Percentiles rank a stretch among this genome's conserved stretches.
These are phyloP conservation scores for Umbelopsis vinacea DNA, from an alignment of 192 early-diverging fungal genomes.

Conservation along the genomic window DNA sequence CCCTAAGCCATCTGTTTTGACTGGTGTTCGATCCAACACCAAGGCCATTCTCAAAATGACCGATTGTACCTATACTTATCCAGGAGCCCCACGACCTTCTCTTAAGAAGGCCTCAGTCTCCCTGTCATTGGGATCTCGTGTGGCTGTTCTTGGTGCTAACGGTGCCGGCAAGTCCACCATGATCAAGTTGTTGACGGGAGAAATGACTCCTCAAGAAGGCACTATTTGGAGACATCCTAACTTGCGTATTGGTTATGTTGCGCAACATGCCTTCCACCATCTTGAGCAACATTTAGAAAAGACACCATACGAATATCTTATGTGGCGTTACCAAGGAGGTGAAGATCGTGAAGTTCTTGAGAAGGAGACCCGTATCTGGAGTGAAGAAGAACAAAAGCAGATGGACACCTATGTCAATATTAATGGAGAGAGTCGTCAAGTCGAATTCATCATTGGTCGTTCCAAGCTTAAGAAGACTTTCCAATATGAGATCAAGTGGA, in stretches of 20 bases:
- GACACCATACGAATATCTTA: constrained; percentile 83
- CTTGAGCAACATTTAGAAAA: constrained; percentile 83
- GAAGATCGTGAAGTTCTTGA: constrained; percentile 76
- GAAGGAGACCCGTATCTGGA: constrained; percentile 71
- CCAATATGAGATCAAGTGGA: constrained; percentile 85
- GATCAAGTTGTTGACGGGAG: constrained; percentile 82
- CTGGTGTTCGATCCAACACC: constrained; percentile 79
- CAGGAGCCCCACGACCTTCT: constrained; percentile 61
- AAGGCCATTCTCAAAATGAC: constrained; percentile 81
- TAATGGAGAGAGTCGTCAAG: constrained; percentile 61
- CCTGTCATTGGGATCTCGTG: constrained; percentile 77
- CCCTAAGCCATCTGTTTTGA: constrained; percentile 78
- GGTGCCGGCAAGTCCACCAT: constrained; percentile 88
- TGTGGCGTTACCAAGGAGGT: constrained; percentile 82
- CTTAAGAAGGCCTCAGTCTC: constrained; percentile 69
- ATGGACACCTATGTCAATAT: constrained; percentile 64
- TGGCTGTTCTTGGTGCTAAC: constrained; percentile 82
- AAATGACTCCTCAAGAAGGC: constrained; percentile 69
- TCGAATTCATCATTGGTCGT: constrained; percentile 69
- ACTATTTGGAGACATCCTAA: constrained; percentile 82
- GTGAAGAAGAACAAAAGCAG: constrained; percentile 65
- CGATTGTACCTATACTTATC: constrained; percentile 78
- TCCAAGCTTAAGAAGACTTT: constrained; percentile 79
- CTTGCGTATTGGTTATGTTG: constrained; percentile 84
- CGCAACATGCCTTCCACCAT: constrained; percentile 89